phyloP scores from a whole-genome alignment of 2,329 filamentous ascomycete species.

The Periconia sp. region DNA sequence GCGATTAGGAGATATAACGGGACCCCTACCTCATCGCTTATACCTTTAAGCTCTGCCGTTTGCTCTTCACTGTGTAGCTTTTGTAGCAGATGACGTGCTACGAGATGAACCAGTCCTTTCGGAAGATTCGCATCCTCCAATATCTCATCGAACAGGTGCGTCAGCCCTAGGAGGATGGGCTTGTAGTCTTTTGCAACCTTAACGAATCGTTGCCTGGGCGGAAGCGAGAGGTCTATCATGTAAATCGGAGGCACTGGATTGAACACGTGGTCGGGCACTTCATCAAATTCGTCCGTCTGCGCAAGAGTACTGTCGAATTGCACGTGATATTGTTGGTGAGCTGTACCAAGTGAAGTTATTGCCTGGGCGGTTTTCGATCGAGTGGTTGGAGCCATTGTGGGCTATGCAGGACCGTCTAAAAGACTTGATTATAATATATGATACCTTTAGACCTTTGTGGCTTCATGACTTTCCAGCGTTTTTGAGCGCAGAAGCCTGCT shows the following conservation, averaged over 20 bases:
- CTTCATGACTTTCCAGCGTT: too few relatives aligned
- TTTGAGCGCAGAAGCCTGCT: too few relatives aligned
- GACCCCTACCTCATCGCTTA: slow-evolving; percentile 58
- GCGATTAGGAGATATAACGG: slow-evolving; percentile 66
- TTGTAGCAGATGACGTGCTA: slow-evolving; percentile 57
- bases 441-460: too few relatives aligned
- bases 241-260: slow-evolving; percentile 43
- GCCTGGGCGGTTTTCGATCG: too few relatives aligned
- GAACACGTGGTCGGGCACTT: background rate
- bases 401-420: too few relatives aligned
- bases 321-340: too few relatives aligned
- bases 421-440: too few relatives aligned
- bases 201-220: slow-evolving; percentile 59
- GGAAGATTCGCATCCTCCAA: slow-evolving; percentile 36
- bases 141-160: slow-evolving; percentile 59
- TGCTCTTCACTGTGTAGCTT: slow-evolving; percentile 62
- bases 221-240: slow-evolving; percentile 61
- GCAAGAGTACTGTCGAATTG: too few relatives aligned
- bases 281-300: background rate
- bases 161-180: slow-evolving; percentile 51
- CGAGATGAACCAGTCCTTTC: slow-evolving; percentile 18
- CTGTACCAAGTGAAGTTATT: too few relatives aligned
- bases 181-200: slow-evolving; percentile 56
- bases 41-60: slow-evolving; percentile 66
- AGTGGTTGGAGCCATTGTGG: too few relatives aligned